These are phyloP conservation scores for Colletotrichum chrysophilum DNA, from an alignment of 2,329 filamentous ascomycete genomes.

Conservation along the genomic window DNA sequence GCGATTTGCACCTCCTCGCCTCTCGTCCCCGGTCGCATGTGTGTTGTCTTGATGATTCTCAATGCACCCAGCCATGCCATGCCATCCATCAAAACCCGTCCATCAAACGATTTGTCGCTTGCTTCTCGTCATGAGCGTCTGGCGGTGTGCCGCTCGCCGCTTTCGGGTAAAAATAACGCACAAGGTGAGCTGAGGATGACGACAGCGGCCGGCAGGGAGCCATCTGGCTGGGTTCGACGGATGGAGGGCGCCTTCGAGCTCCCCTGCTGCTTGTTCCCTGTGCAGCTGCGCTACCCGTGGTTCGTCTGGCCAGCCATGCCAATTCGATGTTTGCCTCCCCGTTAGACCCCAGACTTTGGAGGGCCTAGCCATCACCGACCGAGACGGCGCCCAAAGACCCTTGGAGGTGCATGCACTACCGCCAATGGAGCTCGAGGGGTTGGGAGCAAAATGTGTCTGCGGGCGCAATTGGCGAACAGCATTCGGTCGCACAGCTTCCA, in stretches of 20 bases:
- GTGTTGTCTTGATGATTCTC: neutral
- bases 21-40: neutral
- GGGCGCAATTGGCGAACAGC: neutral
- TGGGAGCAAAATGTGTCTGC: neutral
- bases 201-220: neutral
- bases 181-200: conserved; percentile 15
- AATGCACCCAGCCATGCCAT: neutral
- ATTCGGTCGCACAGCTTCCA: neutral
- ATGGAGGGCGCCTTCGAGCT: neutral
- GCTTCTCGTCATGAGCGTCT: neutral
- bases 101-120: neutral
- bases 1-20: neutral
- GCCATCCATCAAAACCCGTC: neutral
- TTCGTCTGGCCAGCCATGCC: neutral
- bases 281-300: neutral
- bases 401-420: neutral
- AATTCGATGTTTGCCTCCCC: neutral
- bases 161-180: neutral
- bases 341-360: neutral
- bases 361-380: neutral
- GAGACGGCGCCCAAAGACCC: neutral
- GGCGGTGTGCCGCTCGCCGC: conserved; percentile 4
- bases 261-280: neutral
- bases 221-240: neutral
- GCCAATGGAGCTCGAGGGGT: neutral